Evolutionary conservation across 1,284 basidiomycete genomes (phyloP).

Genomic region (Irpex rosettiformis): DNA sequence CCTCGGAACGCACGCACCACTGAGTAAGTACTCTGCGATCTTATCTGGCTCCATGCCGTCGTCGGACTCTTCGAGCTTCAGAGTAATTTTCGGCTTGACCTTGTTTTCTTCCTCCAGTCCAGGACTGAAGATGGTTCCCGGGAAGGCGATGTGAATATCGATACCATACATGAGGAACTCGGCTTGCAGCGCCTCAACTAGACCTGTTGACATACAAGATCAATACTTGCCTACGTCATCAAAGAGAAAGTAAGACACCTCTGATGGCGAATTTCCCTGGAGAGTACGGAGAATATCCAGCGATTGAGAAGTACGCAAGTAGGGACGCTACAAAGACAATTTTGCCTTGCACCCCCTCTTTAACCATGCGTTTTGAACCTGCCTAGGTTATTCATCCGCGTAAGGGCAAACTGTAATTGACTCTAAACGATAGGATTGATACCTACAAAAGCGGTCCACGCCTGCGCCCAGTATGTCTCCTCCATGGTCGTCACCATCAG

Average conservation of each 20-base stretch:
- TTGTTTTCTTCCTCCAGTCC: slow-evolving; percentile 81
- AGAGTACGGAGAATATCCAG: slow-evolving; percentile 85
- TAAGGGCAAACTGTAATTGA: neutral
- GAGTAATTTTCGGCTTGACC: slow-evolving; percentile 77
- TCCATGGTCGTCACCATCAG: slow-evolving; percentile 59
- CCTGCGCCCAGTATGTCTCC: slow-evolving; percentile 66
- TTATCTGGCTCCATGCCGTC: slow-evolving; percentile 62
- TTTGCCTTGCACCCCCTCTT: slow-evolving; percentile 53
- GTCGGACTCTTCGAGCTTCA: slow-evolving; percentile 82
- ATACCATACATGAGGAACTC: slow-evolving; percentile 83
- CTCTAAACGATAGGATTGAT: neutral
- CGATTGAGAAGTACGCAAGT: slow-evolving; percentile 78
- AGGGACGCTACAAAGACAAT: slow-evolving; percentile 83
- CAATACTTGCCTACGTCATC: neutral
- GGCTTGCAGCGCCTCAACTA: slow-evolving; percentile 83
- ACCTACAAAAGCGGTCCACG: slow-evolving; percentile 77
- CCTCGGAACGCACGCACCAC: slow-evolving; percentile 43
- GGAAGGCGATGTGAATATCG: slow-evolving; percentile 84
- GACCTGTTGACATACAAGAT: slow-evolving; percentile 45
- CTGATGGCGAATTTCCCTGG: slow-evolving; percentile 89
- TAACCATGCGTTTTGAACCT: slow-evolving; percentile 70
- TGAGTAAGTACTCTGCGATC: slow-evolving; percentile 61
- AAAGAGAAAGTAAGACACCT: slow-evolving; percentile 43
- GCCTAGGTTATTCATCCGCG: slow-evolving; percentile 40
- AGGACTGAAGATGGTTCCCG: slow-evolving; percentile 81